Percentiles rank a stretch among this genome's conserved stretches.
phyloP scores from a whole-genome alignment of 345 rosid species.

The Erodium maritimum region DNA sequence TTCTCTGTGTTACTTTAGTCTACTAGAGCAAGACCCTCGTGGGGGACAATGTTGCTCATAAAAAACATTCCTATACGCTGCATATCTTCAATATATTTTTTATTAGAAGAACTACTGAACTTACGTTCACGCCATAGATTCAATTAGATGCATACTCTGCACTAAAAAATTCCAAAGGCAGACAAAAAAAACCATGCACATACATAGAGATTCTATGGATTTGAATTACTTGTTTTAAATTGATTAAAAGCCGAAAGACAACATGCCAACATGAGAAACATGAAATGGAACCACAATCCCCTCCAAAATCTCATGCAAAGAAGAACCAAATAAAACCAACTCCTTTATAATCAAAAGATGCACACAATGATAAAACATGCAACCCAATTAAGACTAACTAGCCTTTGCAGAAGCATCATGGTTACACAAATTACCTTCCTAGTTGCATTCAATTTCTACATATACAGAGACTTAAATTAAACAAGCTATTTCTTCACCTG shows the following conservation, averaged over 20 bases:
- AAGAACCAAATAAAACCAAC: not conserved
- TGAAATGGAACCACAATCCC: not conserved
- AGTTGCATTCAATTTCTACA: too few relatives aligned
- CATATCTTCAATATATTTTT: too few relatives aligned
- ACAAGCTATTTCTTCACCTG: slow-evolving; percentile 1
- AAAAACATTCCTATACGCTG: too few relatives aligned
- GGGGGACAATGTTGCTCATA: too few relatives aligned
- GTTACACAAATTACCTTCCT: too few relatives aligned
- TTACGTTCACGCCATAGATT: too few relatives aligned
- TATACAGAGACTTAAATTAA: not conserved
- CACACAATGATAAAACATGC: not conserved
- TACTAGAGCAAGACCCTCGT: too few relatives aligned
- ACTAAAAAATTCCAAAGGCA: too few relatives aligned
- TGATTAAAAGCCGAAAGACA: not conserved
- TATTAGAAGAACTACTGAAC: too few relatives aligned
- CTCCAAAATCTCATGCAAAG: not conserved
- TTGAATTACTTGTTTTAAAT: not conserved
- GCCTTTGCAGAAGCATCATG: not conserved
- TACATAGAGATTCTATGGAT: not conserved
- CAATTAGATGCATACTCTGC: too few relatives aligned
- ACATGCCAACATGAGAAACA: not conserved
- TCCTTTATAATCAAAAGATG: too few relatives aligned
- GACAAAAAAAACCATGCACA: not conserved
- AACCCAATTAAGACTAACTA: not conserved
- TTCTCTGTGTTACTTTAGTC: too few relatives aligned